These are phyloP conservation scores for Monoraphidium neglectum DNA, from an alignment of 139 green algal species.

Conservation along the genomic window DNA sequence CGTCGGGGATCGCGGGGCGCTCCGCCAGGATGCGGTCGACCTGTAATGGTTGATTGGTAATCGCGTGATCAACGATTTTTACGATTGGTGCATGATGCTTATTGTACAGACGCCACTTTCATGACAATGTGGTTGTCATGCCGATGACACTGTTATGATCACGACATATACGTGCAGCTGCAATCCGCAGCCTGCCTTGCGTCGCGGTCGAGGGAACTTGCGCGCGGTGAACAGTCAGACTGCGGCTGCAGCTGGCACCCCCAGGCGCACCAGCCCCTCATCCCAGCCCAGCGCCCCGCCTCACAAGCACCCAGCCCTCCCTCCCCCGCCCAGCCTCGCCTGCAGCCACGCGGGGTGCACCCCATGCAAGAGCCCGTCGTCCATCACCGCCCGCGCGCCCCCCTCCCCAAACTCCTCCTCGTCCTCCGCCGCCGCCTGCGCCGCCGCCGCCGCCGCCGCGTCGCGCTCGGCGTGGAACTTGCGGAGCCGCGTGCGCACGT, in stretches of 20 bases:
- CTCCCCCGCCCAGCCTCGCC: slow-evolving; percentile 1
- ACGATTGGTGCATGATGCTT: background rate
- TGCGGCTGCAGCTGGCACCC: too few species aligned
- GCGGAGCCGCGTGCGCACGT: slow-evolving; percentile 27
- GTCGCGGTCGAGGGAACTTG: too few species aligned
- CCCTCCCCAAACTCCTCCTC: slow-evolving; percentile 10
- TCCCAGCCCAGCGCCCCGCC: background rate
- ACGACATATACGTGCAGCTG: too few species aligned
- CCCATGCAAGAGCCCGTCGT: too few species aligned
- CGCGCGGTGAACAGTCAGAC: too few species aligned
- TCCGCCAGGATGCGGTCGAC: slow-evolving; percentile 53
- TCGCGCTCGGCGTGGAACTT: slow-evolving; percentile 32
- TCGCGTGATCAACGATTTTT: too few species aligned
- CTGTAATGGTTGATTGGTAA: slow-evolving; percentile 8
- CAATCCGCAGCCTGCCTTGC: too few species aligned
- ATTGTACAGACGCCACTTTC: background rate
- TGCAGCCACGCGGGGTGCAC: slow-evolving; percentile 20
- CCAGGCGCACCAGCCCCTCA: too few species aligned
- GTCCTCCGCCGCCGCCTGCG: slow-evolving; percentile 1
- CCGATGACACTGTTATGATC: too few species aligned
- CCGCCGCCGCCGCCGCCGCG: background rate
- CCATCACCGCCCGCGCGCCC: background rate
- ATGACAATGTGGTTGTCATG: background rate
- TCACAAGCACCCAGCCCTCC: slow-evolving; percentile 8
- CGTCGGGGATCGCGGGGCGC: background rate